phyloP scores from a whole-genome alignment of 2,329 filamentous ascomycete species.

The Xylariaceae sp. region DNA sequence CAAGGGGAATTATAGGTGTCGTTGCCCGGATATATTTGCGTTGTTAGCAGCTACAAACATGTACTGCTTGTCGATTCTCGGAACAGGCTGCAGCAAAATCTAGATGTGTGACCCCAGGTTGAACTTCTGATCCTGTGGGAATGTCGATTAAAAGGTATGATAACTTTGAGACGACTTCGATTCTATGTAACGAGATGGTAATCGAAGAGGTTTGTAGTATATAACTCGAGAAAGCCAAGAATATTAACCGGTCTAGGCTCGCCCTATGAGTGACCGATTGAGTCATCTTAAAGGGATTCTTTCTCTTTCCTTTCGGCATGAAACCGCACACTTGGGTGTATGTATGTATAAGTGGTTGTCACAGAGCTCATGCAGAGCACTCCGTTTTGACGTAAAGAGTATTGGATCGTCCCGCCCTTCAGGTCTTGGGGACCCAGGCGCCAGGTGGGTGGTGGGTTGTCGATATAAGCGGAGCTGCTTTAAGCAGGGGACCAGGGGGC shows the following conservation, averaged over 20 bases:
- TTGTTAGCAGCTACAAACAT: too few relatives aligned
- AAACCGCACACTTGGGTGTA: conserved; percentile 9
- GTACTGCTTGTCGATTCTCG: too few relatives aligned
- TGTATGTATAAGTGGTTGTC: conserved; percentile 9
- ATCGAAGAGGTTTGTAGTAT: conserved; percentile 13
- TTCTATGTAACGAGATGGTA: too few relatives aligned
- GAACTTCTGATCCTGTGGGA: too few relatives aligned
- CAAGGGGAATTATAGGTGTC: not conserved
- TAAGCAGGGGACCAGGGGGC: not conserved
- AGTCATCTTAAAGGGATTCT: conserved; percentile 26
- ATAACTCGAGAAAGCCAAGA: conserved; percentile 3
- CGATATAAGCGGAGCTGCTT: conserved; percentile 15
- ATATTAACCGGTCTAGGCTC: conserved; percentile 4
- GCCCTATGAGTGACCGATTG: conserved; percentile 12
- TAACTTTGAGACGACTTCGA: too few relatives aligned
- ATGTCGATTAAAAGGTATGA: not conserved
- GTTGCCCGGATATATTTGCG: too few relatives aligned
- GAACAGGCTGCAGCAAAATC: too few relatives aligned
- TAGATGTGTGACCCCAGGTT: too few relatives aligned
- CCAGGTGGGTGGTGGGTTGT: conserved; percentile 26
- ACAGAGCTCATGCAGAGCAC: conserved; percentile 3
- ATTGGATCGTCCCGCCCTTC: conserved; percentile 27
- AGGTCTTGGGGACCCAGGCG: conserved; percentile 21
- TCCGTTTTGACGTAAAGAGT: conserved; percentile 31
- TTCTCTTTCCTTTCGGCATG: not conserved